Evolutionary conservation across 768 basidiomycete genomes (phyloP).

Genomic region (Pholiota molesta): DNA sequence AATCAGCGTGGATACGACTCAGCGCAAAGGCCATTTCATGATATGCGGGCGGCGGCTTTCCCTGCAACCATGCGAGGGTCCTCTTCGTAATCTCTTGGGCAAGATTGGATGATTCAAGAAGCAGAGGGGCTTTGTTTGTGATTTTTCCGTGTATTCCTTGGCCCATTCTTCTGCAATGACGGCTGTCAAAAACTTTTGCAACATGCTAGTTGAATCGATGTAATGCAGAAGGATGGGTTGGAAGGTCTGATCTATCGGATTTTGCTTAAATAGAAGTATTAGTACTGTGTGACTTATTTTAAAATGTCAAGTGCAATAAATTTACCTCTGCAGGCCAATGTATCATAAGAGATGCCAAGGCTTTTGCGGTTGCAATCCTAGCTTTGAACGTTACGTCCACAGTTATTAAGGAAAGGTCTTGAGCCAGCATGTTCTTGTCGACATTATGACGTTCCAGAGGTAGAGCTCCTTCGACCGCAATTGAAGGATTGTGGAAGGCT

Average conservation of each 20-base stretch:
- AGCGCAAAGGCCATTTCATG: conserved; percentile 89
- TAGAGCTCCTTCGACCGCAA: conserved; percentile 48
- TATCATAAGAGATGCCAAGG: conserved; percentile 70
- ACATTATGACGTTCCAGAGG: conserved; percentile 83
- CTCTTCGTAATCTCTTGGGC: conserved; percentile 70
- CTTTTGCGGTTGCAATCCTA: conserved; percentile 75
- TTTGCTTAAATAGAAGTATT: conserved; percentile 21
- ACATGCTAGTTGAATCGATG: conserved; percentile 84
- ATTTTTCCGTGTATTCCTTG: conserved; percentile 44
- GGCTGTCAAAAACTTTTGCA: conserved; percentile 87
- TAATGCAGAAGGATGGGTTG: conserved; percentile 78
- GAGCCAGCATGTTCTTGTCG: conserved; percentile 92
- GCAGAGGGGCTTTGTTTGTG: conserved; percentile 30
- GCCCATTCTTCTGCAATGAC: conserved; percentile 95
- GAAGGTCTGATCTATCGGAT: conserved; percentile 66
- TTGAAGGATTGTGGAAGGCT: conserved; percentile 66
- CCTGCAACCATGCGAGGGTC: conserved; percentile 75
- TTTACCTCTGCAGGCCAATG: conserved; percentile 69
- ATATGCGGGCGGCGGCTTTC: conserved; percentile 74
- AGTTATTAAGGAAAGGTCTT: conserved; percentile 84
- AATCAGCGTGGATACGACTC: conserved; percentile 79
- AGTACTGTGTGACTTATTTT: neutral
- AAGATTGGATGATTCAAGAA: conserved; percentile 60
- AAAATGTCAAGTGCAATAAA: conserved; percentile 3
- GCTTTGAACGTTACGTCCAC: conserved; percentile 79